Base-by-base conservation (phyloP, 345 rosid genomes). In the Hevea brasiliensis region DNA sequence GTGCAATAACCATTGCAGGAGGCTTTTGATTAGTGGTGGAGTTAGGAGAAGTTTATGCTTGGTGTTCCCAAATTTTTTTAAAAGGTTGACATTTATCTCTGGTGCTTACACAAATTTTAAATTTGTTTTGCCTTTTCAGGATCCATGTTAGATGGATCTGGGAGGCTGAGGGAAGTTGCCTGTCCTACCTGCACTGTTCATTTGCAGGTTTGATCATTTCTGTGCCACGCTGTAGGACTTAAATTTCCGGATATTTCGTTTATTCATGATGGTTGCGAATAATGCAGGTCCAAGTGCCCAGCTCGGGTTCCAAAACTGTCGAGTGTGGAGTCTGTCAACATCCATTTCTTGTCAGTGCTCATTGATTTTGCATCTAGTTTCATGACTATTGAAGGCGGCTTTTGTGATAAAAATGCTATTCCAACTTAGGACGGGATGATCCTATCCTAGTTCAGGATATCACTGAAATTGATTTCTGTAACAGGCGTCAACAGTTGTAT, bases 291-390 rank as follows among this genome's bases (percentile, higher is more conserved):
- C 99, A 96, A 81, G 96, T 96, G 78, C 99, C 99, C 47, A 86
- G 85, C 89, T 93, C 98, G 24, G 99, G 99, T 74, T 91, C 99
- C 20, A 93, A 96, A 85, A 93, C 96, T 42, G 90, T 96, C n/a
- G 99, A 96, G 80, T 96, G 99, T 37, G 97, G 98, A 63, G 98
- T 95, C 73, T 95, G 98, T 82, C 99, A 92, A 84, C 96, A 86
- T 60, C 94, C 99, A 50, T 95, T 95, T 83, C 97, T 92, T 21
- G 98, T 95, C 41, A 88, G 93, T 79, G 96, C 98, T 37, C 89
- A 89, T 84, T 95, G 81, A 88, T 45, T 35, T 7, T 24, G 45
- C 37, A 17, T 55, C 61, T 17, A 4, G 27, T 53, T 37, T 68
- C 6, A 24, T 23, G 41, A 21, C 11, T 6, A 14, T 5, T 48